Evolutionary conservation across 768 basidiomycete genomes (phyloP), one percentile per base, ranked within the genome.

Genomic region (Trametes elegans): DNA sequence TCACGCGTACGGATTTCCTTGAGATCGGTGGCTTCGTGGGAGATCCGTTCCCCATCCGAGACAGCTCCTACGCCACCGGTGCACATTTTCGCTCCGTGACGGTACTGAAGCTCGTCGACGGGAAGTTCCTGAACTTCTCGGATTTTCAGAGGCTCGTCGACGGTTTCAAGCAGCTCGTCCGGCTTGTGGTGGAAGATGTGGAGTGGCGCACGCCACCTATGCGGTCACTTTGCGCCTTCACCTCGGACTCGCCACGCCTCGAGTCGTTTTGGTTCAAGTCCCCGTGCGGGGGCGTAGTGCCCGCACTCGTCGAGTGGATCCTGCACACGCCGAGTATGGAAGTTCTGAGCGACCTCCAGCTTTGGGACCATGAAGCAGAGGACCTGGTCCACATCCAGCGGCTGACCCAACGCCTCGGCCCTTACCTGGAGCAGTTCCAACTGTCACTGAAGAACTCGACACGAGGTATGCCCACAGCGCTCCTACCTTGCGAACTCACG

Each of bases 301-400:
- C 45, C 18, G 31, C 57, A 13, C 19, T 53, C 16, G 32, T 49
- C n/a, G 50, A 58, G 1, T 58, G 57, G 57, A 24, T 58, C 28
- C 26, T 53, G 34, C 11, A 24, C 24, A 46, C 50, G 14, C 7
- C 32, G 1, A 53, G 39, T 21, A 13, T 40, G 18, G 29, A 29
- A 21, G 49, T 40, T 7, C 26, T 58, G 26, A 47, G 26, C 9
- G 57, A 58, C 28, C 39, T 58, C 13, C 45, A 48, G 10, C 39
- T 58, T 1, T 36, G 50, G 23, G 31, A 41, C 5, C 40, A 53
- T 26, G 13, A 42, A 5, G 8, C 7, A 5, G 10, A 10, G 19
- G 39, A 52, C 11, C 10, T 58, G 6, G 13, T 40, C 14, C 19
- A 26, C 2, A 27, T 53, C 8, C 46, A 49, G 16, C 26, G 39